Conservation (phyloP, 1,139 yeast species). For the Candida sp. region DNA sequence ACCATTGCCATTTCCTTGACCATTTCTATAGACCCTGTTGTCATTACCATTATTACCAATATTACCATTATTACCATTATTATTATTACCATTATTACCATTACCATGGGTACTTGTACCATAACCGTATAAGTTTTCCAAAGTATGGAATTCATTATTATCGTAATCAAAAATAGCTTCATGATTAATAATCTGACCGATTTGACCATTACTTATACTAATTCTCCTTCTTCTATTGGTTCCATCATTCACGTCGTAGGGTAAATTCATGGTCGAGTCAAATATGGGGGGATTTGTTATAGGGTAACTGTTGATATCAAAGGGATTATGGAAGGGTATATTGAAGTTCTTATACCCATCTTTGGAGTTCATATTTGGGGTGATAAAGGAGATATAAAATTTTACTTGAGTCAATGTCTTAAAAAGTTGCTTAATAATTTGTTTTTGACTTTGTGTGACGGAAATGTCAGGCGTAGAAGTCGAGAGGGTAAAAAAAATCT, state of each 20-base stretch:
- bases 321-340: constrained; percentile 26
- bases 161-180: constrained; percentile 37
- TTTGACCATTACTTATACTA: constrained; percentile 78
- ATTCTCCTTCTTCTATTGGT: constrained; percentile 55
- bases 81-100: not conserved
- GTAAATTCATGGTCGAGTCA: constrained; percentile 48
- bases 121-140: constrained; percentile 10
- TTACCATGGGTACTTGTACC: not conserved
- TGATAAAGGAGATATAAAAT: too few relatives aligned
- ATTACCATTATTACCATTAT: not conserved
- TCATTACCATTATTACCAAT: not conserved
- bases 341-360: not conserved
- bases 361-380: not conserved
- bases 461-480: not conserved
- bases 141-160: constrained; percentile 5
- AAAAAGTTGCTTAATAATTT: not conserved
- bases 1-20: not conserved
- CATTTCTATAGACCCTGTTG: not conserved
- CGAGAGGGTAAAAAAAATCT: not conserved
- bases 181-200: constrained; percentile 60
- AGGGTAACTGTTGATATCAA: constrained; percentile 49
- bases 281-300: constrained; percentile 65
- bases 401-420: too few relatives aligned
- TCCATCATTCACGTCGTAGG: constrained; percentile 37
- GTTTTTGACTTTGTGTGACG: not conserved